Evolutionary conservation across 2,329 filamentous ascomycete genomes (phyloP), one percentile per base, ranked within the genome.

Genomic region (Phialemoniopsis sp.): DNA sequence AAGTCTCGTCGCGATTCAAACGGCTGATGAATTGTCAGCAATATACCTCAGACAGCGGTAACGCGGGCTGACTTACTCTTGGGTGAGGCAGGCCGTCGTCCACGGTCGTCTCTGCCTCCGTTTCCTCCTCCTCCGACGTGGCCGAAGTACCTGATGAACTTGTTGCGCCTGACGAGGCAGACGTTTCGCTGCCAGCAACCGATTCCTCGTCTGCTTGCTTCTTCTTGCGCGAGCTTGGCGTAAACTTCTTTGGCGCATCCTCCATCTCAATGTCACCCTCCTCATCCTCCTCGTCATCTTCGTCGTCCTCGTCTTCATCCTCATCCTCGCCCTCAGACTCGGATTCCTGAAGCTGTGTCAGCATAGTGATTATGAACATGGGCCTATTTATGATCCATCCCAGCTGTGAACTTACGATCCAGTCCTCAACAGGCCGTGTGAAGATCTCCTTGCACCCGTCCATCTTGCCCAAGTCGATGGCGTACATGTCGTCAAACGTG

Each of bases 401-500:
- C 10, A 26, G 21, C n/a, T n/a, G n/a, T n/a, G 10, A 26, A 63
- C 74, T 64, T 58, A 85, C 82, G 40, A 82, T 65, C 89, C 90
- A 96, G 59, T 95, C 89, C 19, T 49, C 50, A 13, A 90, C 82
- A 50, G 94, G 86, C 38, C 88, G 76, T 58, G 75, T 87, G 68
- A 91, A 97, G 35, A 97, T 78, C 63, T 96, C 86, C 58, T 89
- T 91, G 48, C 93, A 91, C 4, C 93, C 93, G 51, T 97, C 89
- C 44, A 98, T 73, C 62, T 95, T 96, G 43, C 85, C 90, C n/a
- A 98, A 72, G 54, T 98, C 89, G 43, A 97, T 82, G 3, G 89
- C 84, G 64, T 94, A 94, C 62, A 98, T 72, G 54, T 98, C 93
- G 51, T 96, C 90, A 61, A 97, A 95, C 0, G 90, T 97, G 54